A percentile compares a stretch with the other conserved stretches of the same genome.
Conservation (phyloP, 2,329 filamentous ascomycete species). For the Fusarium piperis region DNA sequence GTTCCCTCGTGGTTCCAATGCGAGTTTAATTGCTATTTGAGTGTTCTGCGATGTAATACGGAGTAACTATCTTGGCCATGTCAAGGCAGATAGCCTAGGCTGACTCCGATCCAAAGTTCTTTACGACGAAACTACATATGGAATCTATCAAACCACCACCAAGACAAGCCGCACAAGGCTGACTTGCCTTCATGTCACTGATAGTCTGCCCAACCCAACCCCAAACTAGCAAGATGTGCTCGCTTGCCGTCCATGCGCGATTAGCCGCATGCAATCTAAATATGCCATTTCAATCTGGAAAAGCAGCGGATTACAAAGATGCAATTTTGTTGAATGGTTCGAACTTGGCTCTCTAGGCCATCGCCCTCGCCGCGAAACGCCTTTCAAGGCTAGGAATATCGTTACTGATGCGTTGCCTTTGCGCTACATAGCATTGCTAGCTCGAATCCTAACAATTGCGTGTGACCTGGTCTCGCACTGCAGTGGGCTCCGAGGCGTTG, state of each 20-base stretch:
- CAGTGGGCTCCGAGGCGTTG: neutral
- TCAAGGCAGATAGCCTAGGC: constrained; percentile 1
- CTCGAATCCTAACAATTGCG: neutral
- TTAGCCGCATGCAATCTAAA: neutral
- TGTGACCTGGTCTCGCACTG: neutral
- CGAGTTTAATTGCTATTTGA: neutral
- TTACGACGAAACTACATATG: neutral
- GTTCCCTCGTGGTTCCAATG: neutral
- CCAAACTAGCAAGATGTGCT: neutral
- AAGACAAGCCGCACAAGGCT: neutral
- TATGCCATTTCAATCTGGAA: neutral
- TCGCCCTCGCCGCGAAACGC: no score
- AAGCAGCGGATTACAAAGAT: neutral
- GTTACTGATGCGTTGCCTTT: no score
- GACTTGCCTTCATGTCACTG: neutral
- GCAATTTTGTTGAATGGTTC: neutral
- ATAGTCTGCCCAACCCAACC: neutral
- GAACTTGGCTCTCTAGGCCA: no score
- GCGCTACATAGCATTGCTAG: no score
- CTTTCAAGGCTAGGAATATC: no score
- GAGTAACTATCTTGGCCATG: neutral
- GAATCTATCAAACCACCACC: neutral
- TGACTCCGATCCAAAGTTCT: neutral
- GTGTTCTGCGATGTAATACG: neutral
- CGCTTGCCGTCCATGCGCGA: neutral